These are phyloP conservation scores for Sporobolomyces roseus DNA, from an alignment of 768 basidiomycete genomes.

Conservation along the genomic window DNA sequence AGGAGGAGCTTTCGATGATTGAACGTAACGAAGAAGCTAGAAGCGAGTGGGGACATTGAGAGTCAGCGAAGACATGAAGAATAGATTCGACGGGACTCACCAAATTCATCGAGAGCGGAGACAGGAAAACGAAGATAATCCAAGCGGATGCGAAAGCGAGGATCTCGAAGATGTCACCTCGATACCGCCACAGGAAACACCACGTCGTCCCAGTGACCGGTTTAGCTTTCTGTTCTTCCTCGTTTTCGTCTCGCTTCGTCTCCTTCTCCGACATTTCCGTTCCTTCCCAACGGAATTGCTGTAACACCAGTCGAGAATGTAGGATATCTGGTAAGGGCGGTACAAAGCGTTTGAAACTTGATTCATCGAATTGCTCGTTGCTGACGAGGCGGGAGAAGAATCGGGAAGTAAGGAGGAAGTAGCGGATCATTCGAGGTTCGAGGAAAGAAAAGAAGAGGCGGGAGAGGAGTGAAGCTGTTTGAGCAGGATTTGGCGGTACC, in stretches of 20 bases:
- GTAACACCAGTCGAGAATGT: constrained; percentile 12
- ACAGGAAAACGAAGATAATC: constrained; percentile 34
- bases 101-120: constrained; percentile 36
- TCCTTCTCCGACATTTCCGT: not conserved
- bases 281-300: constrained; percentile 20
- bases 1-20: constrained; percentile 12
- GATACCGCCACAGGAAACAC: constrained; percentile 20
- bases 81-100: constrained; percentile 1
- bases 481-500: constrained; percentile 24
- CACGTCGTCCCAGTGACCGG: not conserved
- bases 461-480: constrained; percentile 34
- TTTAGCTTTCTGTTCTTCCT: not conserved
- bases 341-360: constrained; percentile 14
- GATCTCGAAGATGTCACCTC: constrained; percentile 5
- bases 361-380: no score
- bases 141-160: constrained; percentile 24
- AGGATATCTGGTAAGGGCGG: constrained; percentile 22
- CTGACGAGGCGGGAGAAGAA: not conserved
- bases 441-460: constrained; percentile 30
- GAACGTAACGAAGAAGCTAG: constrained; percentile 38
- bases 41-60: not conserved
- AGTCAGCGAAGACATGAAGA: not conserved
- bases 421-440: constrained; percentile 27
- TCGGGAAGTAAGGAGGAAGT: constrained; percentile 1
- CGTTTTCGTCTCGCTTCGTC: not conserved